Base-by-base conservation (phyloP, 2,329 filamentous ascomycete genomes). In the Aspergillus proliferans region DNA sequence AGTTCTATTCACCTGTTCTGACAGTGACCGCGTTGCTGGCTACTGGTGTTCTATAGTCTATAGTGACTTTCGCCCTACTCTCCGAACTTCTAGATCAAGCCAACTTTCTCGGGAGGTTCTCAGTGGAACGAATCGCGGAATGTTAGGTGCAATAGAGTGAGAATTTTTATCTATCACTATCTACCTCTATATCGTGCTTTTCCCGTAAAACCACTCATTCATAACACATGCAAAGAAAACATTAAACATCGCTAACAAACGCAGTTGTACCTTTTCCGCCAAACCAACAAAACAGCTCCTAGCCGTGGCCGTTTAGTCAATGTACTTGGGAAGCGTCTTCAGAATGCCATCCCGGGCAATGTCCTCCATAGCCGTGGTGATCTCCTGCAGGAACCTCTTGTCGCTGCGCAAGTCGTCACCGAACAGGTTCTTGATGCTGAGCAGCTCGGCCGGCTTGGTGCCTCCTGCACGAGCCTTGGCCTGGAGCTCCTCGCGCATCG, bases 381-480 rank as follows among this genome's bases (percentile, higher is more conserved):
- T 61, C 61, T 76, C 71, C 43, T 70, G 50, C 41, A 78, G 45
- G 61, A 79, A 79, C 33, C 72, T 61, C 67, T 76, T 55, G 60
- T 78, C 75, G 41, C 43, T 47, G 51, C 76, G 73, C 63, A 79
- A 57, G 45, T 79, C 75, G 46, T 79, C 75, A 60, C 76, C 76
- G 45, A 79, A 79, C 2, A 79, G 65, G 48, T 55, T 71, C 57
- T 67, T 71, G 57, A 78, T 65, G 63, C 67, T 69, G 2, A 79
- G 70, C n/a, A 79, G 59, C 33, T 65, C 57, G 9, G 50, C 38
- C 0, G 76, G 76, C 52, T 71, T 63, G 34, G 60, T 66, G 34
- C 72, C 74, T 4, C 75, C 76, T 0, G 63, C 67, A 50, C 61
- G 64, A 24, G 76, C 76, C 57, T 71, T 67, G 43, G 69, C 65